Evolutionary conservation across 1,139 yeast species (phyloP), one percentile per base, ranked within the genome.

Genomic region (Wickerhamomyces sp.): DNA sequence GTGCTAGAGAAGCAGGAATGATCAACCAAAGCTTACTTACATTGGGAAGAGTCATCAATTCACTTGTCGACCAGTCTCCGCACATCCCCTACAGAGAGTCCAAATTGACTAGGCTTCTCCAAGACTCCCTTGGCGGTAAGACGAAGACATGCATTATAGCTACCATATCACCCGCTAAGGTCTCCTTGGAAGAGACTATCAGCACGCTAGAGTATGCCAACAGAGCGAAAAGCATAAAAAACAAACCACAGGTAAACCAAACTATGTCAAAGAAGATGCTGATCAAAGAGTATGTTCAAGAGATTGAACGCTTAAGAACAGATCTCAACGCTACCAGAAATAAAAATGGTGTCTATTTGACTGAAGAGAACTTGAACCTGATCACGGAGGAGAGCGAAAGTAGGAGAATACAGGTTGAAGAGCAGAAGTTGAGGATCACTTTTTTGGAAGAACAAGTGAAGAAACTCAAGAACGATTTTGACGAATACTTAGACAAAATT

Each of bases 1-100:
- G 93, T 21, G 94, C 95, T 0, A 75, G 85, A 45, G 95, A 86
- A 57, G 95, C 95, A 3, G 95, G 95, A 2, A 74, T 81, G 49
- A 88, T 88, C 35, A 88, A 88, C 57, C 93, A 86, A 56, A 80
- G 91, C 42, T 66, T 88, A 38, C 61, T 87, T 26, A 81, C 95
- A 0, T 67, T 88, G 31, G 96, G 96, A 0, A 64, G 95, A 36
- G 95, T 88, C 2, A 87, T 88, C 26, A 86, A 80, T 51, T 70
- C 84, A 1, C 66, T 87, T 31, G 81, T 75, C 3, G 82, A 74
- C 42, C 66, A 68, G 28, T 62, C 75, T 17, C 60, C 71, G 7
- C 93, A 84, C 58, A 73, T 87, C 14, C 95, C 96, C 0, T 88
- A 86, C 52, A 66, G 96, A 45, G 86, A 78, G 51, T 77, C 23